Evolutionary conservation across 2,329 filamentous ascomycete species (phyloP), one percentile per base, ranked within the genome.

Genomic region (Metarhizium robertsii): DNA sequence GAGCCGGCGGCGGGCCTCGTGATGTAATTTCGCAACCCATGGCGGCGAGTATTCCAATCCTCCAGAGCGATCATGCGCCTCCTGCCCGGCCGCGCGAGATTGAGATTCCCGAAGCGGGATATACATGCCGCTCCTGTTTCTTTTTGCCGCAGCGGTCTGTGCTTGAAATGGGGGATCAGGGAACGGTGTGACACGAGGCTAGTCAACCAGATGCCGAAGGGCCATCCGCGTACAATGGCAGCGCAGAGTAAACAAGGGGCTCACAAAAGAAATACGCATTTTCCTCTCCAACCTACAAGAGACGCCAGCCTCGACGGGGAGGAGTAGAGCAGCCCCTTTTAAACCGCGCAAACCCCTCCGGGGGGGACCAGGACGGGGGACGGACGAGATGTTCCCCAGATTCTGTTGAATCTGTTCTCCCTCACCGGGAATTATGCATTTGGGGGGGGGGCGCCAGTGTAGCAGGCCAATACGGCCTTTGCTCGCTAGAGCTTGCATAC

Each of bases 61-160:
- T 8, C 45, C 45, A 48, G 45, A 18, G 25, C 11, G 45, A 4
- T 16, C 10, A n/a, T 30, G 25, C 30, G 45, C 45, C 45, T 48
- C 45, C 20, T 14, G 20, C 20, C 45, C 25, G 45, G 45, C 25
- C 45, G 20, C 45, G 30, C 30, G 45, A 7, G 32, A 7, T 34
- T 34, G 32, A 29, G 25, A 30, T 30, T 48, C 45, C 14, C 25
- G 13, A 14, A 53, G 42, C 42, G 66, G 65, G 54, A 70, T 70
- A 66, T 70, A 66, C 67, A 70, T 70, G 32, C 55, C 60, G 62
- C 59, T 20, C 53, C 25, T 52, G 16, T 40, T 34, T 29, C 3
- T 20, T 5, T 7, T 16, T 48, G 42, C 32, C 32, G 6, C 32
- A 8, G 32, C 7, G 8, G 45, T 20, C 8, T 18, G 18, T 45